phyloP scores from a whole-genome alignment of 108 stramenopile genomes.

The Fistulifera pelliculosa region DNA sequence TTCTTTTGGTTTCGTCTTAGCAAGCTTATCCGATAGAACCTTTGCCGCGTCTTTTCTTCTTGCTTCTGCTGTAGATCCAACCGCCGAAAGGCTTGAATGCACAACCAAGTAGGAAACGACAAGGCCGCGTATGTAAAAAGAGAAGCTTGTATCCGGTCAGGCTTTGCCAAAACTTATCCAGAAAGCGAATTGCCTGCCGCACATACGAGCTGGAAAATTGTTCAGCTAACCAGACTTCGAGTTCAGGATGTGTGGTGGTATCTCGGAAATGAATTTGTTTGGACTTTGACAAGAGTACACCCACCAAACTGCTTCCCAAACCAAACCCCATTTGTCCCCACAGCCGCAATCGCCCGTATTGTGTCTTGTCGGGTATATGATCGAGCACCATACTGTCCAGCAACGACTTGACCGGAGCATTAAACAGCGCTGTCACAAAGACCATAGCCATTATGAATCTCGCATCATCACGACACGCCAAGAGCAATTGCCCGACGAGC shows the following conservation, averaged over 20 bases:
- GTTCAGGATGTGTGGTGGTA: background rate
- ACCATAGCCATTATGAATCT: conserved; percentile 63
- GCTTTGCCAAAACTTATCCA: conserved; percentile 31
- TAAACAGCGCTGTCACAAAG: conserved; percentile 81
- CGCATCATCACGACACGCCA: conserved; percentile 47
- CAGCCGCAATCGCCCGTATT: conserved; percentile 84
- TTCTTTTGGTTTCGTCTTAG: background rate
- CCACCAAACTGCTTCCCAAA: conserved; percentile 65
- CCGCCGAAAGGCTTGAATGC: conserved; percentile 52
- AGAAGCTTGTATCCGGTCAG: conserved; percentile 69
- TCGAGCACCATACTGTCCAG: conserved; percentile 87
- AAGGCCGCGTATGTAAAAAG: conserved; percentile 60
- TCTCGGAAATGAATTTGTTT: conserved; percentile 13
- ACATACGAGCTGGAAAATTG: background rate
- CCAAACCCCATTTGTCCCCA: conserved; percentile 97
- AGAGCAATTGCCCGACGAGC: conserved; percentile 61
- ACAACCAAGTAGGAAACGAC: conserved; percentile 60
- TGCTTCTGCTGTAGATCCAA: conserved; percentile 22
- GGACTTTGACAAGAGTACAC: conserved; percentile 32
- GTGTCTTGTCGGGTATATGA: conserved; percentile 51
- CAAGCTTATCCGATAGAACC: background rate
- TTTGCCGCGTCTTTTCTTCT: background rate
- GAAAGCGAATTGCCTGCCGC: conserved; percentile 3
- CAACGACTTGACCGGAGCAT: conserved; percentile 92
- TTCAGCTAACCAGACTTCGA: background rate